These are phyloP conservation scores for Colletotrichum somersetense DNA, from an alignment of 2,329 filamentous ascomycete species.

Conservation along the genomic window DNA sequence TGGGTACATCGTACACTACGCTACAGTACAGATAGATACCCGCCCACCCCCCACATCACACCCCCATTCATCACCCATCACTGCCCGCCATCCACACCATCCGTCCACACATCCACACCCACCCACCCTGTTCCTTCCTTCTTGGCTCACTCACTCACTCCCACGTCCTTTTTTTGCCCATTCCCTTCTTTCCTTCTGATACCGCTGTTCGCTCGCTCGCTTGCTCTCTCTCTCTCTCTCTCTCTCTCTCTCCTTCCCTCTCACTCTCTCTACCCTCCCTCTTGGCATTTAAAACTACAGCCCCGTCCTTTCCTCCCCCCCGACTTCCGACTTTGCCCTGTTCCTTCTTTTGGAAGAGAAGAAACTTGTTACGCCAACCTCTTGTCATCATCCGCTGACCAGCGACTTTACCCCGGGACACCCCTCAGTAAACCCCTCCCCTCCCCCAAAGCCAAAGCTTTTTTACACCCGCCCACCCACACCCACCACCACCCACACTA, in stretches of 20 bases:
- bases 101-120: slow-evolving; percentile 32
- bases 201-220: neutral
- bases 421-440: slow-evolving; percentile 13
- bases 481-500: neutral
- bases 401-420: slow-evolving; percentile 28
- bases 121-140: slow-evolving; percentile 7
- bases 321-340: slow-evolving; percentile 4
- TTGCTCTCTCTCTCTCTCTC: too few species aligned
- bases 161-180: slow-evolving; percentile 9
- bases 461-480: slow-evolving; percentile 8
- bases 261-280: slow-evolving; percentile 14
- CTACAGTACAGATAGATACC: neutral
- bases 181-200: slow-evolving; percentile 12
- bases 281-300: slow-evolving; percentile 40
- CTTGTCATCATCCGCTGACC: slow-evolving; percentile 35
- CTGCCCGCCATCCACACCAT: slow-evolving; percentile 32
- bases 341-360: slow-evolving; percentile 38
- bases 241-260: neutral
- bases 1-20: too few species aligned
- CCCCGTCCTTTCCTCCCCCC: slow-evolving; percentile 38
- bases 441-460: slow-evolving; percentile 38
- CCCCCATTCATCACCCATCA: slow-evolving; percentile 23
- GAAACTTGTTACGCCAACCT: slow-evolving; percentile 39
- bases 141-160: slow-evolving; percentile 12
- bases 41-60: slow-evolving; percentile 11